phyloP scores from a whole-genome alignment of 768 basidiomycete species.

The Panaeolus papilionaceus region DNA sequence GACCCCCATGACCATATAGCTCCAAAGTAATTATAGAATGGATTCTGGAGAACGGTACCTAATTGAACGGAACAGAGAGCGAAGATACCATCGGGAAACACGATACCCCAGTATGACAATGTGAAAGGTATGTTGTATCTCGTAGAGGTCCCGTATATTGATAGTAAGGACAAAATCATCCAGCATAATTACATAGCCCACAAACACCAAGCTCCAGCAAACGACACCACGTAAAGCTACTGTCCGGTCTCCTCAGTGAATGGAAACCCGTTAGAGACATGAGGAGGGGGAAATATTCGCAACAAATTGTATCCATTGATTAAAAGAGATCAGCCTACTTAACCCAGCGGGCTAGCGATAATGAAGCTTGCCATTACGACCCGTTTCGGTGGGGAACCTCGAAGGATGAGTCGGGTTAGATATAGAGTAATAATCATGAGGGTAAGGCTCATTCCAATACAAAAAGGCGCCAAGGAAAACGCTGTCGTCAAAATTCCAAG shows the following conservation, averaged over 20 bases:
- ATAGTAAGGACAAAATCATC: constrained; percentile 58
- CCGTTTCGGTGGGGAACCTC: constrained; percentile 53
- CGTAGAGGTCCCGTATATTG: constrained; percentile 46
- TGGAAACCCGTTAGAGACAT: constrained; percentile 43
- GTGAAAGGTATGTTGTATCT: constrained; percentile 52
- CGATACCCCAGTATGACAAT: constrained; percentile 65
- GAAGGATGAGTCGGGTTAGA: constrained; percentile 57
- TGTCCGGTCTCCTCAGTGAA: constrained; percentile 33
- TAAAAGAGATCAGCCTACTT: constrained; percentile 61
- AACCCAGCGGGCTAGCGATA: constrained; percentile 71
- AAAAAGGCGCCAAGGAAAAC: constrained; percentile 55
- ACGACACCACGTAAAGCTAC: constrained; percentile 48
- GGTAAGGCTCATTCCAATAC: constrained; percentile 59
- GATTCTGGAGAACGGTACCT: constrained; percentile 52
- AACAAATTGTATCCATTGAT: constrained; percentile 54
- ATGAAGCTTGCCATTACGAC: constrained; percentile 64
- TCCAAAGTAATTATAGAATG: constrained; percentile 58
- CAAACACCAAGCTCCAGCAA: constrained; percentile 51
- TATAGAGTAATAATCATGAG: constrained; percentile 70
- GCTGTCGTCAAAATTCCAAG: constrained; percentile 59
- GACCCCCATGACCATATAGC: constrained; percentile 57
- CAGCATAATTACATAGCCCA: constrained; percentile 67
- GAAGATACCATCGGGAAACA: constrained; percentile 63
- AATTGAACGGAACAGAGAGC: constrained; percentile 46
- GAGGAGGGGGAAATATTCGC: constrained; percentile 35